phyloP scores from a whole-genome alignment of 2,329 filamentous ascomycete genomes.

The Ceratocystis papillata region DNA sequence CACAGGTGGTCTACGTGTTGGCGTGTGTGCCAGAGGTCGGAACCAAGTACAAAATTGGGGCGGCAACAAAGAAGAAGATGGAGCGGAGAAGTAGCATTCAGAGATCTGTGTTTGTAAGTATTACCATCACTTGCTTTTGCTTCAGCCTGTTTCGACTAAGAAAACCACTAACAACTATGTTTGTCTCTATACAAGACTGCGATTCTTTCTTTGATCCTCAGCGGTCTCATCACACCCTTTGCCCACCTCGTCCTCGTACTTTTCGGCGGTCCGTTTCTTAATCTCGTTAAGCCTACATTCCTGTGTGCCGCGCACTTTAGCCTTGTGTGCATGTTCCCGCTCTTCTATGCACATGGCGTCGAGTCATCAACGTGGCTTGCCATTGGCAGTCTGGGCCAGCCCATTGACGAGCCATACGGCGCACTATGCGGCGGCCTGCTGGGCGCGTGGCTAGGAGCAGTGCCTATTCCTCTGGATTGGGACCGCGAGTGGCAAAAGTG shows the following conservation, averaged over 20 bases:
- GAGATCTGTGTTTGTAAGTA: constrained; percentile 39
- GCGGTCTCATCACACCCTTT: constrained; percentile 56
- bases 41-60: constrained; percentile 30
- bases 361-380: constrained; percentile 60
- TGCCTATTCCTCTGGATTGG: constrained; percentile 95
- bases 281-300: constrained; percentile 65
- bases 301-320: constrained; percentile 74
- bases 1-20: constrained; percentile 55
- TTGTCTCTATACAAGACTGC: constrained; percentile 12
- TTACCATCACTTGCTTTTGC: not conserved
- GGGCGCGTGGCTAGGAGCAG: constrained; percentile 85
- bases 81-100: constrained; percentile 46
- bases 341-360: constrained; percentile 78
- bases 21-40: constrained; percentile 54
- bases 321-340: constrained; percentile 63
- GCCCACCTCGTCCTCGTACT: constrained; percentile 60
- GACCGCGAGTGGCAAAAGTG: constrained; percentile 99
- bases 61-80: constrained; percentile 40
- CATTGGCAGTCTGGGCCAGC: constrained; percentile 54
- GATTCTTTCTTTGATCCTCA: constrained; percentile 43
- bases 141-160: not conserved
- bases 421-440: constrained; percentile 64
- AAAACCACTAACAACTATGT: not conserved
- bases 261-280: constrained; percentile 82
- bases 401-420: constrained; percentile 76